A percentile compares a stretch with the other conserved stretches of the same genome.
phyloP scores from a whole-genome alignment of 345 rosid genomes.

The Leavenworthia alabamica region DNA sequence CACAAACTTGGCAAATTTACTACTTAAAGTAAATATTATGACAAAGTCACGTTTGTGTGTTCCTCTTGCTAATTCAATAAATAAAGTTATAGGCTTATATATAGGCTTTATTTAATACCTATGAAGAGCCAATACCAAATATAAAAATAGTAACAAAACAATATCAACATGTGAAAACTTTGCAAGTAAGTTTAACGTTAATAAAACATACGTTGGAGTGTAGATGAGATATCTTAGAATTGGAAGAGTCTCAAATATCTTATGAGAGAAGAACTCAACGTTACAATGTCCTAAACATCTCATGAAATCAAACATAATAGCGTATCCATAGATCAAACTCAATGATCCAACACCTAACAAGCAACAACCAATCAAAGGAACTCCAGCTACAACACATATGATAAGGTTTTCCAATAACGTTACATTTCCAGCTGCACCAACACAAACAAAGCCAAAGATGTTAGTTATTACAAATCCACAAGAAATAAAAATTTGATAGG shows the following conservation, averaged over 20 bases:
- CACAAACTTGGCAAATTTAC: constrained; percentile 1
- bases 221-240: constrained; percentile 61
- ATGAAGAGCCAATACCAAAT: too few relatives aligned
- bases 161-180: too few relatives aligned
- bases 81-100: too few relatives aligned
- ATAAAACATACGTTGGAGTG: constrained; percentile 64
- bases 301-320: constrained; percentile 58
- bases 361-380: constrained; percentile 61
- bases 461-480: background rate
- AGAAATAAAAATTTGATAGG: background rate
- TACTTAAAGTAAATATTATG: constrained; percentile 5
- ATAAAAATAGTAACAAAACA: background rate
- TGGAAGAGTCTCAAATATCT: constrained; percentile 47
- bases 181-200: background rate
- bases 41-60: constrained; percentile 17
- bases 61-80: constrained; percentile 12
- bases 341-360: constrained; percentile 66
- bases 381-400: constrained; percentile 41
- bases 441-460: background rate
- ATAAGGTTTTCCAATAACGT: constrained; percentile 66
- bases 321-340: constrained; percentile 49
- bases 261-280: constrained; percentile 64
- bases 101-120: too few relatives aligned
- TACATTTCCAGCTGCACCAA: constrained; percentile 55
- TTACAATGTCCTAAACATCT: constrained; percentile 85